These are phyloP conservation scores for Daedalea quercina DNA, from an alignment of 768 basidiomycete genomes.

Conservation along the genomic window DNA sequence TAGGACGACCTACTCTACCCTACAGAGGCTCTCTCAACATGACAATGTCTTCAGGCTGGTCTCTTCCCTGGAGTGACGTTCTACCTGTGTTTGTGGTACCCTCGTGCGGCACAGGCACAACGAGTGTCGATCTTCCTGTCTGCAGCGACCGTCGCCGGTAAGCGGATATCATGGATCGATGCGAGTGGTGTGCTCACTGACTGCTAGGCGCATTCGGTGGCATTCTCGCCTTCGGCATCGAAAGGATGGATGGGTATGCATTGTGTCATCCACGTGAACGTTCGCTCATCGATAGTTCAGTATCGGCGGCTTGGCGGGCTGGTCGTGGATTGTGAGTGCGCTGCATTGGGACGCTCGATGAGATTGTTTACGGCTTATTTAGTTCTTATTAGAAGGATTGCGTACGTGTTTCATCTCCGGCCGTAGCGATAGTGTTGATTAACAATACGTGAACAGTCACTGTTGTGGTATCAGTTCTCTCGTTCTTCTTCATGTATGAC, in stretches of 20 bases:
- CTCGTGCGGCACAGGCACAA: conserved; percentile 4
- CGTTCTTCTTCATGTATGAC: background rate
- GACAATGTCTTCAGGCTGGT: background rate
- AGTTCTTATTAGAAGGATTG: conserved; percentile 6
- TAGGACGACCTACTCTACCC: background rate
- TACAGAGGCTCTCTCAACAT: too few species aligned
- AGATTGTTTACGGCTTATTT: too few species aligned
- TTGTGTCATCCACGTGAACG: background rate
- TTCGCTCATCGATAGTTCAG: background rate
- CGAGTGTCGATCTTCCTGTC: conserved; percentile 3
- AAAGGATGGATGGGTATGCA: conserved; percentile 4
- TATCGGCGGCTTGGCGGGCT: conserved; percentile 3
- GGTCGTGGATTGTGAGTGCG: conserved; percentile 5
- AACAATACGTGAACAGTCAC: background rate
- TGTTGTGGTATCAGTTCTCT: background rate
- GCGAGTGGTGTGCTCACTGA: too few species aligned
- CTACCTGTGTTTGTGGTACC: conserved; percentile 10
- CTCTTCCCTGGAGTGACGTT: conserved; percentile 11
- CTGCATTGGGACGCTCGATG: background rate
- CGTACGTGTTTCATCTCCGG: background rate
- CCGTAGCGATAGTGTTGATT: background rate
- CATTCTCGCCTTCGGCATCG: background rate
- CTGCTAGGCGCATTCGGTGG: conserved; percentile 8
- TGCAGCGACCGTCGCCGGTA: conserved; percentile 7
- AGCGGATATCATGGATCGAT: background rate